Base-by-base conservation (phyloP, 352 stramenopile species). In the Thraustotheca clavata region DNA sequence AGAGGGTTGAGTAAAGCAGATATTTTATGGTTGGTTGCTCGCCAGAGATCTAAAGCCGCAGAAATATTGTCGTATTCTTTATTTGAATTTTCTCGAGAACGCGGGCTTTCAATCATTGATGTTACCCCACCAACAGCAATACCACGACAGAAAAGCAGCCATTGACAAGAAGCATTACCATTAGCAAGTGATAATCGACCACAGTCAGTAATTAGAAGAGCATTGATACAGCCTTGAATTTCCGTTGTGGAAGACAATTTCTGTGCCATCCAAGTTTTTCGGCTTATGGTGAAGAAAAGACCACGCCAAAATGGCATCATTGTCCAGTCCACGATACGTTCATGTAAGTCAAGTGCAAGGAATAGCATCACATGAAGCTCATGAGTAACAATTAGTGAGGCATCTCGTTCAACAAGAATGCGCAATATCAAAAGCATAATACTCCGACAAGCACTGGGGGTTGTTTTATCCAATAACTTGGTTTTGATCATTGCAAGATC, bases 361-460 rank as follows among this genome's bases (percentile, higher is more conserved):
- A 91, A 92, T 6, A 94, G 69, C 27, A 89, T 59, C 62, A 79
- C 86, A 36, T 86, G 79, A 6, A 92, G 48, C 46, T 78, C 80
- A 31, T 86, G 71, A 16, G 71, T 69, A 11, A 71, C 73, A 70
- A 92, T 87, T 20, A 89, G 71, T 3, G 68, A 55, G 22, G 85
- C 80, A 38, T 94, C 81, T 14, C 83, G 76, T 68, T 94, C 85
- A 11, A 87, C 78, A 1, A 94, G 72, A 4, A 84, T 91, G 5
- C 83, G 80, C 49, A 94, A 76, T 32, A 91, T 72, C 63, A 82
- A 79, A 67, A 90, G 83, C 16, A 94, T 52, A 18, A 91, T 77
- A 39, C 70, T 86, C 22, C 80, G 82, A 40, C 57, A 65, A n/a
- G 47, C 60, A 24, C 34, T 20, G 12, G 41, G 27, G 16, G 41